Percentiles rank a stretch among this genome's conserved stretches.
Evolutionary conservation across 116 monocot genomes (phyloP).

Genomic region (Phalaenopsis hybrid): DNA sequence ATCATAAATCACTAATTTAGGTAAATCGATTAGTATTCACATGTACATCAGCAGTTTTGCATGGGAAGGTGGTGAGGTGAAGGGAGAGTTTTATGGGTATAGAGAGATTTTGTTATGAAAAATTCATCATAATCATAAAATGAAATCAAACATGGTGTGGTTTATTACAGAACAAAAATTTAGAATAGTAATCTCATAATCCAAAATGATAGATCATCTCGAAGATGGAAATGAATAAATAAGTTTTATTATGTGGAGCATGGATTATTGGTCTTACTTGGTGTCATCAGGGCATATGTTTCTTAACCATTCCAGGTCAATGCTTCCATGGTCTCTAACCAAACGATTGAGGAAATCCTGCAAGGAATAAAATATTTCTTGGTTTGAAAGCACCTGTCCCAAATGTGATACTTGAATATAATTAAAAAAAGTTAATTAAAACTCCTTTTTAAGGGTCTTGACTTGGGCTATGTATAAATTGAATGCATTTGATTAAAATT

Average conservation of each 20-base stretch:
- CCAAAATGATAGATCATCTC: background rate
- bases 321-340: conserved; percentile 35
- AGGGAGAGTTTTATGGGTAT: background rate
- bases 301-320: conserved; percentile 43
- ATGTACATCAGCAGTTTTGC: background rate
- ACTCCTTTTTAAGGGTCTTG: background rate
- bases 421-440: background rate
- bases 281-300: conserved; percentile 21
- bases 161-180: background rate
- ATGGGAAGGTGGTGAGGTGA: background rate
- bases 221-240: background rate
- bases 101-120: background rate
- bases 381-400: background rate
- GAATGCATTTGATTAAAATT: too few relatives aligned
- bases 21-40: background rate
- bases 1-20: background rate
- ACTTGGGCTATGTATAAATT: too few relatives aligned
- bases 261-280: conserved; percentile 21
- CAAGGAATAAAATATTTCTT: background rate
- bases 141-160: background rate
- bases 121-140: background rate
- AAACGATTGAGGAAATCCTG: conserved; percentile 32
- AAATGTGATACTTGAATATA: background rate
- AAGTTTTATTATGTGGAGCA: background rate
- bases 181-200: background rate